A percentile compares a stretch with the other conserved stretches of the same genome.
Evolutionary conservation across 305 asterid genomes (phyloP).

Genomic region (Fraxinus paxiana): DNA sequence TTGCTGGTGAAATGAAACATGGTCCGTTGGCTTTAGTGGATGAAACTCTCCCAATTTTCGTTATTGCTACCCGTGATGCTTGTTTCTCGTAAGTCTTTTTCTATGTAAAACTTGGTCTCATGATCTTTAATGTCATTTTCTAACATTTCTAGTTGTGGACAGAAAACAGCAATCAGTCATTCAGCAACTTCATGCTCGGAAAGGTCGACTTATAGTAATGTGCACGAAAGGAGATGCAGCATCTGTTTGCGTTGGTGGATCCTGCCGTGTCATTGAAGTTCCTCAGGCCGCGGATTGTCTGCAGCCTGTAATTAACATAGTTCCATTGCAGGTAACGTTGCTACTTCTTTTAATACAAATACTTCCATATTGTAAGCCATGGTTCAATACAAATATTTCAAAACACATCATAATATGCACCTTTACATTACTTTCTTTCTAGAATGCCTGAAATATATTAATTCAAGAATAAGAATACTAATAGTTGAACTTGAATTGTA

Average conservation of each 20-base stretch:
- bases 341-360: background rate
- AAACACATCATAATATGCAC: background rate
- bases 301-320: constrained; percentile 82
- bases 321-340: constrained; percentile 75
- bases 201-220: constrained; percentile 93
- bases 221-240: constrained; percentile 77
- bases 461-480: background rate
- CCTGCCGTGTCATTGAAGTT: constrained; percentile 84
- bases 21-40: constrained; percentile 97
- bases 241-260: constrained; percentile 71
- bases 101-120: background rate
- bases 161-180: constrained; percentile 95
- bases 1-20: constrained; percentile 98
- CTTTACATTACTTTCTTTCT: background rate
- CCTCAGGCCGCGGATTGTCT: constrained; percentile 86
- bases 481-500: background rate
- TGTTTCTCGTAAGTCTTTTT: constrained; percentile 72
- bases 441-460: background rate
- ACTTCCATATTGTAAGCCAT: background rate
- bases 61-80: constrained; percentile 85
- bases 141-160: constrained; percentile 26
- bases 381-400: background rate
- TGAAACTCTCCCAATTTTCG: constrained; percentile 84
- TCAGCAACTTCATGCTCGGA: constrained; percentile 95
- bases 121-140: constrained; percentile 1